Evolutionary conservation across 495 filamentous ascomycete species (phyloP), one percentile per base, ranked within the genome.

Genomic region (Penicillium silybi): DNA sequence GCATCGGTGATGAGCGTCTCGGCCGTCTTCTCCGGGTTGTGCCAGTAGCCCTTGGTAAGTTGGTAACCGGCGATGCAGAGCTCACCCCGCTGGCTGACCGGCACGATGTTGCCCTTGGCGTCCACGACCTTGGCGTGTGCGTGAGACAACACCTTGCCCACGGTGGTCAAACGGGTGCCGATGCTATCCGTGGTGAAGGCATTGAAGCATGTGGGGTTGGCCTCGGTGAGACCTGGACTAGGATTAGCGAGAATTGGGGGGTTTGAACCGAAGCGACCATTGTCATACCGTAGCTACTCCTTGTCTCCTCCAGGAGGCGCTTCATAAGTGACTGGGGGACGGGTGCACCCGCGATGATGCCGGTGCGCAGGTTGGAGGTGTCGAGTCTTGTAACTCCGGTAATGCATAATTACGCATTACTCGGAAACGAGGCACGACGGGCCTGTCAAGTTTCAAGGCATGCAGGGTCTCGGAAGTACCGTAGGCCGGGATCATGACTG

Each of bases 201-300:
- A 57, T 86, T 88, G 71, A 87, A 87, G 61, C 83, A 85, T 5
- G 85, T 86, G 4, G 85, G 85, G 0, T 77, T 82, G 11, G 85
- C 81, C 69, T 88, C 85, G 1, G 85, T 88, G n/a, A 88, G 76
- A 15, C 83, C 70, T 73, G 29, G 20, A 16, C 8, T 29, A 23
- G 4, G 4, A 18, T 52, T 41, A 49, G 46, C 15, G 22, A 8
- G 10, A 17, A 13, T 37, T 17, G 2, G 19, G 9, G 9, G 3
- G n/a, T n/a, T 8, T 2, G n/a, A 10, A 20, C 4, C n/a, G 7
- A 25, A 44, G 26, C 0, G 22, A 6, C 6, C 22, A 13, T 3
- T 3, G 29, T 32, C 8, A 0, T 59, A 73, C 70, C 85, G 56
- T 87, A 88, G 58, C 80, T 84, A 55, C 76, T 82, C 2, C 83